phyloP scores from a whole-genome alignment of 495 filamentous ascomycete species.

The Penicillium angulare region DNA sequence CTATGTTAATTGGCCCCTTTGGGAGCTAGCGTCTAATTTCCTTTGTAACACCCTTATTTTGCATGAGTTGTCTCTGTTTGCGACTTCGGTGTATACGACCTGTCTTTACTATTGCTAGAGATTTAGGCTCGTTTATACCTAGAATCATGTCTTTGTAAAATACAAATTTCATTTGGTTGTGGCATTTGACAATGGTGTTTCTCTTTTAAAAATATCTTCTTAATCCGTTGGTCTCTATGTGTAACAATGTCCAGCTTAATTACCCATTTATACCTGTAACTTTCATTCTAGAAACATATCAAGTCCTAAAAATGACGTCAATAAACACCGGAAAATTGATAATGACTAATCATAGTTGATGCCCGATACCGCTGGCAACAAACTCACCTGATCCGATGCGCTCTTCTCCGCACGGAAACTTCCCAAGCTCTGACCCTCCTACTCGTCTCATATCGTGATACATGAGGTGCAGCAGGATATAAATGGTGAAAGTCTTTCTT shows the following conservation, averaged over 20 bases:
- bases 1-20: constrained; percentile 28
- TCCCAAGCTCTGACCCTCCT: constrained; percentile 11
- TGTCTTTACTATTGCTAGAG: constrained; percentile 29
- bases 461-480: constrained; percentile 4
- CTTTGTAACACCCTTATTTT: constrained; percentile 28
- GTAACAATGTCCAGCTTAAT: too few species aligned
- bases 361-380: not conserved
- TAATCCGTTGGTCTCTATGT: too few species aligned
- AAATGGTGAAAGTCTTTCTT: constrained; percentile 2
- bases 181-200: not conserved
- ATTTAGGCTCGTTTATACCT: constrained; percentile 24
- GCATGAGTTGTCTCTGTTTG: constrained; percentile 33
- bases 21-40: constrained; percentile 33
- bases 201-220: not conserved
- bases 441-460: constrained; percentile 1
- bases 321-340: too few species aligned
- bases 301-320: too few species aligned
- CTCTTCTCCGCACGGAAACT: constrained; percentile 34
- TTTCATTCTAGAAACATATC: too few species aligned
- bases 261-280: too few species aligned
- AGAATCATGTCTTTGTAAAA: constrained; percentile 29
- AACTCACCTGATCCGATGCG: constrained; percentile 19
- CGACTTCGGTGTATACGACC: constrained; percentile 23
- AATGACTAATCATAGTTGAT: constrained; percentile 2
- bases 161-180: constrained; percentile 25